Evolutionary conservation across 2,329 filamentous ascomycete species (phyloP).

Genomic region (Fusarium xylarioides): DNA sequence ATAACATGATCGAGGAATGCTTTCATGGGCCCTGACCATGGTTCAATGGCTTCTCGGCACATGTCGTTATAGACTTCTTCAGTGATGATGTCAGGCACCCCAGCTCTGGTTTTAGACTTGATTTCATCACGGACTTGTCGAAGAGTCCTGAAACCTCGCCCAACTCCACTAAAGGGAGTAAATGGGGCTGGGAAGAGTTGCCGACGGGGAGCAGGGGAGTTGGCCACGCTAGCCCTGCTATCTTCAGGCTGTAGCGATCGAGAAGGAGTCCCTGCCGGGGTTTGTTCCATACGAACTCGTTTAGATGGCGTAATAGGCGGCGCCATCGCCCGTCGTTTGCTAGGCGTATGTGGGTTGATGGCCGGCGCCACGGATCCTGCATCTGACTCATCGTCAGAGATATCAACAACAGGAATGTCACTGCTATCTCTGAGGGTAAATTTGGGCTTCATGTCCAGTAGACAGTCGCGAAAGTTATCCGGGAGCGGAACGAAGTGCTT

Average conservation of each 20-base stretch:
- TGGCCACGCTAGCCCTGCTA: constrained; percentile 37
- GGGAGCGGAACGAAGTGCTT: constrained; percentile 58
- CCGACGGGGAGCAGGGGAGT: constrained; percentile 17
- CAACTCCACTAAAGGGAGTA: constrained; percentile 49
- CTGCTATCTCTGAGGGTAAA: constrained; percentile 53
- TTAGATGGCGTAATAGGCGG: constrained; percentile 48
- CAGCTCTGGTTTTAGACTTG: constrained; percentile 61
- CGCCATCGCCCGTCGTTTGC: constrained; percentile 44
- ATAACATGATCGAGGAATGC: constrained; percentile 60
- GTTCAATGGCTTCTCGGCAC: constrained; percentile 63
- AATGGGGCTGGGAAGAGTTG: constrained; percentile 50
- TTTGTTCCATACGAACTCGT: constrained; percentile 39
- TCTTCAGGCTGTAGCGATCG: constrained; percentile 53
- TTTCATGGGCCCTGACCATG: constrained; percentile 65
- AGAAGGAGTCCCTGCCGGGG: constrained; percentile 5
- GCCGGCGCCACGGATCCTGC: constrained; percentile 38
- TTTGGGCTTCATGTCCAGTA: constrained; percentile 58
- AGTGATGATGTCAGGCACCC: constrained; percentile 67
- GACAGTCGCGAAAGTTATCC: constrained; percentile 59
- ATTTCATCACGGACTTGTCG: constrained; percentile 65
- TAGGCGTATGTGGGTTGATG: constrained; percentile 37
- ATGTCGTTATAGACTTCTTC: constrained; percentile 68
- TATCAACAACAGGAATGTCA: constrained; percentile 49
- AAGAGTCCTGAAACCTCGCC: constrained; percentile 56
- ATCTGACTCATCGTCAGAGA: constrained; percentile 53